phyloP scores from a whole-genome alignment of 1,284 basidiomycete genomes.

The Leccinum huronense region DNA sequence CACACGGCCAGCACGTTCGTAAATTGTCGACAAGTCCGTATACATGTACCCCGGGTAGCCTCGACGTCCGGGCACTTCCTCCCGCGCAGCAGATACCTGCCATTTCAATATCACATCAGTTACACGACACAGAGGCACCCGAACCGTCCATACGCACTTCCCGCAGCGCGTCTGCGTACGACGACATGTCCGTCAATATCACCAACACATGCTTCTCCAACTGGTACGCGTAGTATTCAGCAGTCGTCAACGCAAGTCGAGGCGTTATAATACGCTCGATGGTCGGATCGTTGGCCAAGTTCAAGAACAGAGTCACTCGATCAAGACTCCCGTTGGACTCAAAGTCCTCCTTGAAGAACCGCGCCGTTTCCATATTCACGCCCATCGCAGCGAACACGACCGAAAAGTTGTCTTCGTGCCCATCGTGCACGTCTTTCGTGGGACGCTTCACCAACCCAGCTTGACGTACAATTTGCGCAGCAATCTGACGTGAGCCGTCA shows the following conservation, averaged over 20 bases:
- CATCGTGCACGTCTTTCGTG: conserved; percentile 96
- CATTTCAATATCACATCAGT: conserved; percentile 17
- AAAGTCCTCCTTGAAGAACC: conserved; percentile 99
- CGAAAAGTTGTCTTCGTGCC: conserved; percentile 99
- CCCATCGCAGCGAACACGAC: conserved; percentile 99
- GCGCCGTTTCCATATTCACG: conserved; percentile 99
- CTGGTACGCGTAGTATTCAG: conserved; percentile 99
- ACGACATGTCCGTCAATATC: conserved; percentile 99
- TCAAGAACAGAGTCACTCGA: conserved; percentile 98
- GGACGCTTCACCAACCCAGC: conserved; percentile 95
- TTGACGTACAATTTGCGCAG: conserved; percentile 99
- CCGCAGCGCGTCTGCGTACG: conserved; percentile 96
- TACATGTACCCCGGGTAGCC: conserved; percentile 99
- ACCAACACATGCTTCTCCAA: conserved; percentile 99
- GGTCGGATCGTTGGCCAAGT: conserved; percentile 99
- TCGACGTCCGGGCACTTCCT: conserved; percentile 99
- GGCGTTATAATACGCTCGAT: conserved; percentile 99
- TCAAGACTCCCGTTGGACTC: conserved; percentile 98
- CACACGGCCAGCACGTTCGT: conserved; percentile 99
- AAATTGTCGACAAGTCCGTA: conserved; percentile 97
- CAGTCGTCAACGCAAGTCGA: conserved; percentile 95
- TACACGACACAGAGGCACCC: conserved; percentile 20
- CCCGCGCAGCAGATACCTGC: conserved; percentile 95
- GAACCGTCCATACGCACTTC: conserved; percentile 55
- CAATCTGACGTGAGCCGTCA: conserved; percentile 65